phyloP scores from a whole-genome alignment of 305 asterid genomes.

The Solanum hybrid region DNA sequence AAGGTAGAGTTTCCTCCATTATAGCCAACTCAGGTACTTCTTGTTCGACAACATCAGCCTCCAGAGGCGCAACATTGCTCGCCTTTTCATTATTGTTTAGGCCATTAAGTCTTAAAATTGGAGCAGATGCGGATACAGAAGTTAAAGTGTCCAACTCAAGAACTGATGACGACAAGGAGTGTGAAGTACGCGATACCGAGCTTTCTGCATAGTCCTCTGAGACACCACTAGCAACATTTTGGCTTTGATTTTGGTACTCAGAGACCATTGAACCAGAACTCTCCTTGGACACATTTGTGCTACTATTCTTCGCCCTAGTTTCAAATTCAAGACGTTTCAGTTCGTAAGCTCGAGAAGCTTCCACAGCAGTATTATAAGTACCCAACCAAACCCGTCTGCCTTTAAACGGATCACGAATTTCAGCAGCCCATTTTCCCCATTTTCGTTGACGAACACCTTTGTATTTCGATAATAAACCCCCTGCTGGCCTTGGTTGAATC shows the following conservation, averaged over 20 bases:
- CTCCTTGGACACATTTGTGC: slow-evolving; percentile 10
- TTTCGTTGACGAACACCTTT: slow-evolving; percentile 65
- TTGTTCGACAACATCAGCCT: not conserved
- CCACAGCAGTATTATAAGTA: slow-evolving; percentile 60
- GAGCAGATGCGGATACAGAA: slow-evolving; percentile 1
- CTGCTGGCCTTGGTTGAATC: not conserved
- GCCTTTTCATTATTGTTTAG: not conserved
- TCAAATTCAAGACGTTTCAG: slow-evolving; percentile 48
- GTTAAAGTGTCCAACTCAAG: slow-evolving; percentile 27
- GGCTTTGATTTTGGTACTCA: not conserved
- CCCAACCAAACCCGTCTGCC: slow-evolving; percentile 70
- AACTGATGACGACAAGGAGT: slow-evolving; percentile 37
- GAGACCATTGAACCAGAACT: not conserved
- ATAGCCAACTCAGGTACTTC: not conserved
- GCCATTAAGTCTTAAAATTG: not conserved
- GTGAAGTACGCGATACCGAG: slow-evolving; percentile 28
- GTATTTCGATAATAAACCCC: slow-evolving; percentile 18
- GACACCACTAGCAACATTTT: slow-evolving; percentile 1
- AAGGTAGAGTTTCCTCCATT: slow-evolving; percentile 33
- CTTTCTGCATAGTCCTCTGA: slow-evolving; percentile 37
- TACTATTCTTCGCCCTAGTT: slow-evolving; percentile 13
- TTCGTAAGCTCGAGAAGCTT: slow-evolving; percentile 72
- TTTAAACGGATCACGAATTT: slow-evolving; percentile 54
- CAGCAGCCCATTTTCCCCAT: slow-evolving; percentile 86
- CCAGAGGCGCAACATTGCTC: not conserved